Evolutionary conservation across 2,329 filamentous ascomycete genomes (phyloP).

Genomic region (Fusarium nematophilum): DNA sequence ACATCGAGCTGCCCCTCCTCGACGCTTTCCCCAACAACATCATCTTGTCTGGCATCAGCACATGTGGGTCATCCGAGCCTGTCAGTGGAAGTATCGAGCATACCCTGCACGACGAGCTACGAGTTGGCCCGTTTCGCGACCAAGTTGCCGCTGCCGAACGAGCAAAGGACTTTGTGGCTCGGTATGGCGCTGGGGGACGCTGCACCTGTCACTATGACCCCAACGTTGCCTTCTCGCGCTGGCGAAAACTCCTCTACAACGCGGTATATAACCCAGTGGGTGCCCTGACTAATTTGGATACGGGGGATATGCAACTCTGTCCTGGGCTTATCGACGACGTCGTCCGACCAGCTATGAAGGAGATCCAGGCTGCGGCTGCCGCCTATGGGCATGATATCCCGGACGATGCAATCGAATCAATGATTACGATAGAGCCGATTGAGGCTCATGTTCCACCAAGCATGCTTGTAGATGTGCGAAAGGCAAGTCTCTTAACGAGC

Average conservation of each 20-base stretch:
- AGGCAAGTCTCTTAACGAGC: conserved; percentile 16
- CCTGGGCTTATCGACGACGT: conserved; percentile 37
- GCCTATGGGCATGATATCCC: conserved; percentile 38
- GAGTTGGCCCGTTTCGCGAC: conserved; percentile 37
- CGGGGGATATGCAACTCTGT: conserved; percentile 41
- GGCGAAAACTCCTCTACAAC: conserved; percentile 42
- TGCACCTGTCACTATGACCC: conserved; percentile 34
- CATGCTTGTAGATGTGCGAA: conserved; percentile 40
- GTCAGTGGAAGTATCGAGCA: conserved; percentile 36
- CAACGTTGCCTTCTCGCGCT: conserved; percentile 39
- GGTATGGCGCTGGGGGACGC: conserved; percentile 35
- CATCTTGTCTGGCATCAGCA: conserved; percentile 41
- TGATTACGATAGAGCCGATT: conserved; percentile 38
- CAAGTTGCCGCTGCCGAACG: conserved; percentile 22
- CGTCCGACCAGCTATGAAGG: conserved; percentile 40
- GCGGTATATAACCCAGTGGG: conserved; percentile 39
- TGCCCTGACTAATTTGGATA: conserved; percentile 35
- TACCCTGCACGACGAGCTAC: conserved; percentile 35
- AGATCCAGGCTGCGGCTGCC: conserved; percentile 35
- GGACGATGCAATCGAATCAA: conserved; percentile 36
- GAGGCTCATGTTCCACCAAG: conserved; percentile 39
- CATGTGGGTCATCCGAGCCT: conserved; percentile 42
- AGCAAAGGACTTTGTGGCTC: conserved; percentile 37
- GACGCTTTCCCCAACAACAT: conserved; percentile 34
- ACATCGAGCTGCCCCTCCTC: conserved; percentile 37